Evolutionary conservation across 768 basidiomycete species (phyloP), one percentile per base, ranked within the genome.

Genomic region (Serendipita indica): DNA sequence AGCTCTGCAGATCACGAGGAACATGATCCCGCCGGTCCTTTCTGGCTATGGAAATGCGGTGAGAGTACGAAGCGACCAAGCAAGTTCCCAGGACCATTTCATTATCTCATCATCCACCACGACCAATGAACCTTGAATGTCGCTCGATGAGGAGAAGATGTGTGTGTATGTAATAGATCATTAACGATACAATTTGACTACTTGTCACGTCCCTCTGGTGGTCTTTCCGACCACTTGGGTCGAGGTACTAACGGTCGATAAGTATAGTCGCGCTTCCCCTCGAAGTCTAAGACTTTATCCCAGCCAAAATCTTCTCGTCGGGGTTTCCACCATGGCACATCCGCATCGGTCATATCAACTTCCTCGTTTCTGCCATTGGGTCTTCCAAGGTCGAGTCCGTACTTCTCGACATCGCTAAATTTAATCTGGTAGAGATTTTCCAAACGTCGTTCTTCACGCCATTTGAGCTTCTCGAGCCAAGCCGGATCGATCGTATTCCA

Each of bases 1-100:
- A 79, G 79, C 3, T 80, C 82, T 1, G 77, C 75, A 3, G 66
- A 71, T 60, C 84, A 85, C 61, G 79, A 78, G 57, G 73, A 60
- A 79, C 80, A 75, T 34, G 84, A 86, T 66, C 83, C 83, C 27
- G 79, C 76, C 56, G 84, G 83, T 39, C 83, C 84, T 2, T 85
- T 84, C 65, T 85, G 82, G 83, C 72, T 85, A 63, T 83, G 80
- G 76, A 83, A 82, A 34, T 39, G 60, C 33, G 57, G 49, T 6
- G 37, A 62, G 18, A n/a, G 35, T 10, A 37, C 10, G 35, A n/a
- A n/a, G n/a, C n/a, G n/a, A n/a, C n/a, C n/a, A n/a, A n/a, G n/a
- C n/a, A n/a, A n/a, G n/a, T n/a, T n/a, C n/a, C n/a, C n/a, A n/a
- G n/a, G n/a, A n/a, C n/a, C n/a, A n/a, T n/a, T n/a, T n/a, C n/a